Base-by-base conservation (phyloP, 768 basidiomycete species). In the Stropharia rugosoannulata region DNA sequence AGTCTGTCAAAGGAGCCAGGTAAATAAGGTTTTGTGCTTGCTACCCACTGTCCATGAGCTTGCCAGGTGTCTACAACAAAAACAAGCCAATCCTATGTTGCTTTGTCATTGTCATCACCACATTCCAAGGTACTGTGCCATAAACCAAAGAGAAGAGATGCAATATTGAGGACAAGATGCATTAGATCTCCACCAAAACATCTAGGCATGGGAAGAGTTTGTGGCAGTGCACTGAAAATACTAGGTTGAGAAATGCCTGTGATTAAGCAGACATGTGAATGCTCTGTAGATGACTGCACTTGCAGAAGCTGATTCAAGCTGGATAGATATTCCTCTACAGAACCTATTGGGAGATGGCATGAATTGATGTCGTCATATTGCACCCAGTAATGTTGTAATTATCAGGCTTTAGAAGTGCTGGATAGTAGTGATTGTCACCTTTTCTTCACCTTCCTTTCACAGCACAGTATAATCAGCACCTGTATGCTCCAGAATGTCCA, bases 101-200 rank as follows among this genome's bases (percentile, higher is more conserved):
- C 10, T 11, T 58, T 58, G 4, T 44, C 25, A 43, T 68, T 62
- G 0, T 44, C 42, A 0, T 59, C 38, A 47, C 75, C 75, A 18
- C 49, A 62, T n/a, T 66, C 57, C 7, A 68, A 42, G 8, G 56
- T 64, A 46, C 65, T 64, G 61, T 68, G 54, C 76, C 73, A 57
- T 56, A 72, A 13, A 39, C 48, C 5, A 56, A 79, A 6, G 41
- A 79, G 40, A 1, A 80, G 65, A 13, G 78, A 75, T 6, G 71
- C 70, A 49, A 80, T 68, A 16, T 68, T 70, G 49, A 75, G 57
- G 3, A 64, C 19, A 0, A 75, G 63, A 56, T 80, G 75, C 77
- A 82, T 82, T 0, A 70, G 22, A 54, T 82, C 77, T 1, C 70
- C 64, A 0, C 65, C 56, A 59, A 78, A 79, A 25, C 65, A 67